Base-by-base conservation (phyloP, 2,329 filamentous ascomycete genomes). In the Botryotinia convoluta region DNA sequence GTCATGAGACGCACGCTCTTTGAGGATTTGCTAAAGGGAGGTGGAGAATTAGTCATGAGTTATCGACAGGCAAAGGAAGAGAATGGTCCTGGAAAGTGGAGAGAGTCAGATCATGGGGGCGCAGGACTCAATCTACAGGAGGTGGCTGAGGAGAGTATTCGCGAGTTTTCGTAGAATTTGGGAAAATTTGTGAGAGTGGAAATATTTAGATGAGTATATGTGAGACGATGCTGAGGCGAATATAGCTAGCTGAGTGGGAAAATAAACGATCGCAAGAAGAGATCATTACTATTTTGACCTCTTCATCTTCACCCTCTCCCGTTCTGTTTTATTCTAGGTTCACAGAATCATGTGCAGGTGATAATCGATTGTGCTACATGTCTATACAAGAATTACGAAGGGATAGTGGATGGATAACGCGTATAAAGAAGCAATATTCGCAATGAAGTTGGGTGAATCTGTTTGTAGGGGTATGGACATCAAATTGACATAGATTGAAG, bases 1-100 rank as follows among this genome's bases (percentile, higher is more conserved):
- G 76, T 83, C 2, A 79, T 81, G 74, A 82, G 83, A 42, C 80
- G 80, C 63, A 79, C 77, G 22, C 78, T 83, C n/a, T 84, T 90
- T 73, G 83, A 85, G 73, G 82, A 83, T 69, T 79, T 90, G 57
- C 77, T 90, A 61, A 84, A 81, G 71, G 83, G 85, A 57, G 89
- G 89, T 0, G 85, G 86, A 1, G 74, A 79, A 48, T 67, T 81
- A 51, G 73, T 80, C 14, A 42, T 78, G 39, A 77, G 73, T 59
- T 76, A 78, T 73, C 73, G 75, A 62, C 77, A 79, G 51, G 76
- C 20, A 22, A 51, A 22, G 22, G 64, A 57, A 10, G 59, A 54
- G 42, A 51, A 54, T 42, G 59, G 69, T 4, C 20, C 29, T n/a
- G 37, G 22, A 39, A 2, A 26, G 39, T 64, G 68, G 39, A 35